phyloP scores from a whole-genome alignment of 2,329 filamentous ascomycete genomes.

The Claviceps arundinis region DNA sequence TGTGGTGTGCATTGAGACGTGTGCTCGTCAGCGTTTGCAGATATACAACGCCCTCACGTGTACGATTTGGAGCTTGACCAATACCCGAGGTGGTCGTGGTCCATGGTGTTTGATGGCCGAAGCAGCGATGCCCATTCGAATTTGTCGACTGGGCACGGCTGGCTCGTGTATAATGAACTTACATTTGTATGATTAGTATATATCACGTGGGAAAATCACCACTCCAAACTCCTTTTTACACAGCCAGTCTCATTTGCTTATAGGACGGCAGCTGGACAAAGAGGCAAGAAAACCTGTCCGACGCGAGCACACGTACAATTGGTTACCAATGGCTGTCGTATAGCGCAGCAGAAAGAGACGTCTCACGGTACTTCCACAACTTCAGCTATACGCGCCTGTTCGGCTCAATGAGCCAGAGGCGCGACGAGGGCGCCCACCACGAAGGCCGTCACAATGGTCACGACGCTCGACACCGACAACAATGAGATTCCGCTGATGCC shows the following conservation, averaged over 20 bases:
- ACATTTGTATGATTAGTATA: neutral
- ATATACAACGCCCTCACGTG: neutral
- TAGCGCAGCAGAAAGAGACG: too few species aligned
- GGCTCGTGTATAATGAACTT: neutral
- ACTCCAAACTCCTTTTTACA: too few species aligned
- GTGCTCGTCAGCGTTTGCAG: neutral
- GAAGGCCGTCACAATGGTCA: constrained; percentile 48
- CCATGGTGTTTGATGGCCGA: neutral
- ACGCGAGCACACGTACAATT: too few species aligned
- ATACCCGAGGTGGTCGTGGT: neutral
- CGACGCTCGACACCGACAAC: constrained; percentile 46
- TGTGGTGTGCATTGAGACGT: neutral
- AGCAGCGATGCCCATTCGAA: neutral
- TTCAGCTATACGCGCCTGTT: neutral
- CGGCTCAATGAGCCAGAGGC: constrained; percentile 14
- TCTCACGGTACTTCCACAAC: too few species aligned
- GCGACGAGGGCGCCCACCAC: constrained; percentile 28
- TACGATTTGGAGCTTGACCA: neutral
- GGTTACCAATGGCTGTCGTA: too few species aligned
- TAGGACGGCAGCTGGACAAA: neutral
- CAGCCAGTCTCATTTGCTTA: neutral
- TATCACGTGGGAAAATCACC: neutral
- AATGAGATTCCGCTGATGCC: constrained; percentile 55
- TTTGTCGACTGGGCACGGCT: neutral
- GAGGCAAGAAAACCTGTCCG: neutral